Evolutionary conservation across 164 flowering plant genomes (phyloP), one percentile per base, ranked within the genome.

Genomic region (Hamamelis virginiana): DNA sequence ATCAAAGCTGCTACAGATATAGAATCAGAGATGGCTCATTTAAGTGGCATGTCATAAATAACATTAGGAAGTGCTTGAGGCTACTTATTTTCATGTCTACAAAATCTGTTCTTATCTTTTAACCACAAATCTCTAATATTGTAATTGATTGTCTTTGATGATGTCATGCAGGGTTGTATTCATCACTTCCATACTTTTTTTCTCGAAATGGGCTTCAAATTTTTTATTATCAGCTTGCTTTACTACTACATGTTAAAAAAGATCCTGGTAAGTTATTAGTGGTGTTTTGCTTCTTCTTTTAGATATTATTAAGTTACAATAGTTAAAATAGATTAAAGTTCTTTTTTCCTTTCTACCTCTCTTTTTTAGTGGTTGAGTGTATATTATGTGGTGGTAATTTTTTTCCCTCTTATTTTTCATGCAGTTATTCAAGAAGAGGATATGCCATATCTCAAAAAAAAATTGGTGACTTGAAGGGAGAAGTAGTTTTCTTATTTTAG

Each of bases 151-250:
- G 12, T 28, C 61, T 64, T 57, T 74, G 10, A 18, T n/a, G 18
- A 44, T 75, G 18, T 58, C 48, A 47, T 57, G 56, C 91, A 95
- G 97, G 90, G 33, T 74, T 95, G 55, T 82, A 90, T 72, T 82
- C 92, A 66, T 75, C 98, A 13, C 84, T 95, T 19, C 80, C 80
- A 65, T 91, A 87, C 72, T 87, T 95, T 75, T 91, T 91, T 77
- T 85, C 96, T 59, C 87, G 83, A 69, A 80, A 85, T 74, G 97
- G 98, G 44, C 41, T 66, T 55, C 89, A 91, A 74, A 71, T 79
- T 27, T 50, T 57, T 75, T 93, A 92, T 80, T 95, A 86, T 79
- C 94, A 90, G 75, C 90, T 95, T 62, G 89, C 82, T 74, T 65
- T 95, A 65, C 96, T 80, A 65, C 76, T 84, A 65, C 77, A 59